Conservation (phyloP, 106 monocot species). For the Amphibolis antarctica region DNA sequence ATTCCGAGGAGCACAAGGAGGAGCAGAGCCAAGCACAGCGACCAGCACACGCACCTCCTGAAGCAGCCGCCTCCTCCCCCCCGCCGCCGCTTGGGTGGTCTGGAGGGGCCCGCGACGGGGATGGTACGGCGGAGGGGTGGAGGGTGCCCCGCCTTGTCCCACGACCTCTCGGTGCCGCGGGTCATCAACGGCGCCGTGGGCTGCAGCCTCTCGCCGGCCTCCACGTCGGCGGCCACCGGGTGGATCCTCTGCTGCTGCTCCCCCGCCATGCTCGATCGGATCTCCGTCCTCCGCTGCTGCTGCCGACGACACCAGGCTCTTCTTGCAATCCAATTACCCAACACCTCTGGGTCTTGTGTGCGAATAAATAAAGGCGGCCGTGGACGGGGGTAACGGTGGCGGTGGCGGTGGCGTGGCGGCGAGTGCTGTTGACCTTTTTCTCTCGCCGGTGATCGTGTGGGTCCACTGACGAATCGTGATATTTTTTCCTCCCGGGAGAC, state of each 20-base stretch:
- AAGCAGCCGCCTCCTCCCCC: not conserved
- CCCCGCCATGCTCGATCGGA: not conserved
- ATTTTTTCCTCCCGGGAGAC: too few relatives aligned
- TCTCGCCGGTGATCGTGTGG: too few relatives aligned
- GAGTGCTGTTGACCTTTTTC: too few relatives aligned
- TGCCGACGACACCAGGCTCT: too few relatives aligned
- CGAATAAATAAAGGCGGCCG: too few relatives aligned
- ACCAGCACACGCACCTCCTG: slow-evolving; percentile 11
- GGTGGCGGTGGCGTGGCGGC: too few relatives aligned
- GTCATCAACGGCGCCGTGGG: not conserved
- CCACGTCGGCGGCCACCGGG: not conserved
- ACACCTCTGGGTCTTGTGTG: too few relatives aligned
- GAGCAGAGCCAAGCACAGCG: not conserved
- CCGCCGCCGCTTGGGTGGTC: not conserved
- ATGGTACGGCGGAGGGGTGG: not conserved
- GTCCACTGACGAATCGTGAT: too few relatives aligned
- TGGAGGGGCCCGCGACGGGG: not conserved
- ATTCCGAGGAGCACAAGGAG: slow-evolving; percentile 7
- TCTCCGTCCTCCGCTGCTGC: too few relatives aligned
- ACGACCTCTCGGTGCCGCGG: not conserved
- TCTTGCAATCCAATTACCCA: too few relatives aligned
- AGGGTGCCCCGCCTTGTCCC: not conserved
- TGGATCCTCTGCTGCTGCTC: slow-evolving; percentile 8
- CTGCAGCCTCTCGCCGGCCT: not conserved
- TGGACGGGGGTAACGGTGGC: too few relatives aligned